These are phyloP conservation scores for Colletotrichum sp. DNA, from an alignment of 2,329 filamentous ascomycete genomes.

Conservation along the genomic window DNA sequence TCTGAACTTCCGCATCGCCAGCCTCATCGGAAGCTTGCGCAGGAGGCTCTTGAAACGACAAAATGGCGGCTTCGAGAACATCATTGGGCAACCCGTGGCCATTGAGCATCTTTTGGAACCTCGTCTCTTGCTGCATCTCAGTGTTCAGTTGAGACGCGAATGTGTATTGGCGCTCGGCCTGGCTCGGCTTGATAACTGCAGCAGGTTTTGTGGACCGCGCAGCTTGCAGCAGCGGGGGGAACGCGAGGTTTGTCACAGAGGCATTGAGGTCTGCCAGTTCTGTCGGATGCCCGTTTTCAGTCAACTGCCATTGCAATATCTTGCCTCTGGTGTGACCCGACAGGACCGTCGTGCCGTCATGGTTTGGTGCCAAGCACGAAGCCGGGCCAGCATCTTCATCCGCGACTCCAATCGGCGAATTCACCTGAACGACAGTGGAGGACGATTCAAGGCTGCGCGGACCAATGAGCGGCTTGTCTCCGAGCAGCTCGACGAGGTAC, in stretches of 20 bases:
- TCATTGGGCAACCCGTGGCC: conserved; percentile 52
- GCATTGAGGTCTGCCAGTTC: conserved; percentile 77
- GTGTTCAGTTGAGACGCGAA: conserved; percentile 68
- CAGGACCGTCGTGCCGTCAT: conserved; percentile 80
- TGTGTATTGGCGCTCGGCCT: conserved; percentile 68
- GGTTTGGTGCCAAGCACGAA: conserved; percentile 74
- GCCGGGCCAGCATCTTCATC: conserved; percentile 70
- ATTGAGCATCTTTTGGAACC: conserved; percentile 50
- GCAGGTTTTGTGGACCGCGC: conserved; percentile 55
- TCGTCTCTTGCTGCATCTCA: conserved; percentile 41
- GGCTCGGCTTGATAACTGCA: conserved; percentile 80
- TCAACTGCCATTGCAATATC: conserved; percentile 81
- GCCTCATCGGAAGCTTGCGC: conserved; percentile 33
- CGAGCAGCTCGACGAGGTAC: conserved; percentile 78
- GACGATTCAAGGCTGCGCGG: conserved; percentile 56
- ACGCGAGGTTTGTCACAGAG: conserved; percentile 81
- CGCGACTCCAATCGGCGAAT: conserved; percentile 58
- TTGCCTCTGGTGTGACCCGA: conserved; percentile 84
- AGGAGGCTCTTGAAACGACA: conserved; percentile 42
- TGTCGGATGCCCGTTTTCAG: conserved; percentile 69
- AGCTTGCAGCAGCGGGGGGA: conserved; percentile 66
- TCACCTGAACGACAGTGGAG: conserved; percentile 62
- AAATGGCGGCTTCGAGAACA: conserved; percentile 54
- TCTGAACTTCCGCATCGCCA: conserved; percentile 21
- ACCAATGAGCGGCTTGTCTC: conserved; percentile 60